phyloP scores from a whole-genome alignment of 1,284 basidiomycete genomes.

The Amylostereum areolatum region DNA sequence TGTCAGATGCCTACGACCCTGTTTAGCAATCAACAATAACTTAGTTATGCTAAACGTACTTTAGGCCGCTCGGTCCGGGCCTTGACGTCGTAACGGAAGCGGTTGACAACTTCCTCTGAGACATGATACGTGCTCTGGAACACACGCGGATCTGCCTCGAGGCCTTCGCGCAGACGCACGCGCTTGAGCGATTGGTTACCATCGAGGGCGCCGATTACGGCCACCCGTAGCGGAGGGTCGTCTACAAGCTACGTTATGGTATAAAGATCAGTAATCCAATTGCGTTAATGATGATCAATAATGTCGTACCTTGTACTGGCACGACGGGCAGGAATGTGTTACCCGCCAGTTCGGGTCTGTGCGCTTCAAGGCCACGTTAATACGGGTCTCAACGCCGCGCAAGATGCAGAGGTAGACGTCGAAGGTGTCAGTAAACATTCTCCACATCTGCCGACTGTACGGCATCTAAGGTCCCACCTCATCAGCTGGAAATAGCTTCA shows the following conservation, averaged over 20 bases:
- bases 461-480: constrained; percentile 4
- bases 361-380: constrained; percentile 16
- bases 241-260: no score
- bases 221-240: no score
- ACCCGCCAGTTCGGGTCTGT: constrained; percentile 24
- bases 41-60: no score
- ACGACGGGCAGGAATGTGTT: constrained; percentile 24
- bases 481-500: background rate
- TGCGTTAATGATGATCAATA: no score
- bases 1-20: no score
- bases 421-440: constrained; percentile 22
- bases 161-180: background rate
- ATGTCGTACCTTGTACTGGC: constrained; percentile 22
- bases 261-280: no score
- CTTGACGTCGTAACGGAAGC: constrained; percentile 26
- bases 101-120: constrained; percentile 17
- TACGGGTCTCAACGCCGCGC: constrained; percentile 7
- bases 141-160: constrained; percentile 1
- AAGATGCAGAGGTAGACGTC: constrained; percentile 25
- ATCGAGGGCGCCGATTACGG: constrained; percentile 16
- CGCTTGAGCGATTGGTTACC: background rate
- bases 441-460: constrained; percentile 8
- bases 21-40: no score
- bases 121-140: background rate
- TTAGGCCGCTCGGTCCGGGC: background rate